Evolutionary conservation across 164 flowering plant genomes (phyloP).

Genomic region (Buxus sempervirens): DNA sequence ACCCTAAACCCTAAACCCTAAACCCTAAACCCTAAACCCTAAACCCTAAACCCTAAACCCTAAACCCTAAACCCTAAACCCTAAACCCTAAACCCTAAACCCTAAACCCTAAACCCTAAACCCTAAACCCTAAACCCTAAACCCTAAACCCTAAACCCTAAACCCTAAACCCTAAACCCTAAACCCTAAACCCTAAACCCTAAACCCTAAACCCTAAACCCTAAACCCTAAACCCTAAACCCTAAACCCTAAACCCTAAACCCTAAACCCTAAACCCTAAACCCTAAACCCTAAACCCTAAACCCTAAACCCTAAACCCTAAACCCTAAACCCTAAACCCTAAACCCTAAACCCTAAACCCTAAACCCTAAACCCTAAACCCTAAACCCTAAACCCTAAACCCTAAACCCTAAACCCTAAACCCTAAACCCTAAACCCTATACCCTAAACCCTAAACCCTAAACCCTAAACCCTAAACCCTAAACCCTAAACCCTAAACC

Average conservation of each 20-base stretch:
- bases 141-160: slow-evolving; percentile 2
- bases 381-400: slow-evolving; percentile 1
- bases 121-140: too few species aligned
- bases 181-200: slow-evolving; percentile 6
- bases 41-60: not conserved
- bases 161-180: slow-evolving; percentile 1
- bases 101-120: slow-evolving; percentile 4
- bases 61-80: not conserved
- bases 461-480: slow-evolving; percentile 4
- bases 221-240: not conserved
- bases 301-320: slow-evolving; percentile 6
- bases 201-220: slow-evolving; percentile 6
- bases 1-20: slow-evolving; percentile 4
- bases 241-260: slow-evolving; percentile 6
- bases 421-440: slow-evolving; percentile 1
- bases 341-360: slow-evolving; percentile 6
- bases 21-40: slow-evolving; percentile 6
- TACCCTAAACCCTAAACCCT: too few species aligned
- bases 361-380: slow-evolving; percentile 6
- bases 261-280: slow-evolving; percentile 3
- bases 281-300: slow-evolving; percentile 6
- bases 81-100: slow-evolving; percentile 2
- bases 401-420: slow-evolving; percentile 6
- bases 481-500: slow-evolving; percentile 6
- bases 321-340: slow-evolving; percentile 6